These are phyloP conservation scores for Termitomyces sp. DNA, from an alignment of 768 basidiomycete genomes.

Conservation along the genomic window DNA sequence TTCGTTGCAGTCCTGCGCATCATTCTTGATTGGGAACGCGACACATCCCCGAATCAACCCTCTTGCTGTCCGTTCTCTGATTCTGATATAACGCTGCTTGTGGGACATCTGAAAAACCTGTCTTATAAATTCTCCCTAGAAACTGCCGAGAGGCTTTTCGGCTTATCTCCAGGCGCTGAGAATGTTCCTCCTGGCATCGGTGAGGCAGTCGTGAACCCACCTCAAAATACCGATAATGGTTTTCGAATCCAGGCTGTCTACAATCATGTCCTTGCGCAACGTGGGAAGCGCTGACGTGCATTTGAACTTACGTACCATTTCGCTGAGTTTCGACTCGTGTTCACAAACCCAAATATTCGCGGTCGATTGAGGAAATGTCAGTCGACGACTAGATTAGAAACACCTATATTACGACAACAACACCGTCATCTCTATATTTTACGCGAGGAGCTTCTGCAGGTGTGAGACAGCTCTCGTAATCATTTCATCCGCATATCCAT, in stretches of 20 bases:
- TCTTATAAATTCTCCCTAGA: neutral
- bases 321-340: neutral
- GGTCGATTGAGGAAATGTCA: neutral
- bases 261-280: neutral
- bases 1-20: neutral
- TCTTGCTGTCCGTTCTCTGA: constrained; percentile 3
- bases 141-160: neutral
- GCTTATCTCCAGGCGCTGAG: neutral
- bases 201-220: neutral
- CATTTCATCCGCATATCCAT: neutral
- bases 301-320: neutral
- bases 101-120: neutral
- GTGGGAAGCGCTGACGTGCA: neutral
- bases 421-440: neutral
- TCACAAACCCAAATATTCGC: neutral
- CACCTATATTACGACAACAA: neutral
- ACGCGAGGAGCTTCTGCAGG: neutral
- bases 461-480: neutral
- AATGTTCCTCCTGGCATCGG: neutral
- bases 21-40: constrained; percentile 6
- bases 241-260: neutral
- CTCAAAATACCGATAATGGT: neutral
- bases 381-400: neutral
- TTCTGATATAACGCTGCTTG: neutral
- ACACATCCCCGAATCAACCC: neutral